phyloP scores from a whole-genome alignment of 352 stramenopile genomes.

The Halophytophthora polymorphica region DNA sequence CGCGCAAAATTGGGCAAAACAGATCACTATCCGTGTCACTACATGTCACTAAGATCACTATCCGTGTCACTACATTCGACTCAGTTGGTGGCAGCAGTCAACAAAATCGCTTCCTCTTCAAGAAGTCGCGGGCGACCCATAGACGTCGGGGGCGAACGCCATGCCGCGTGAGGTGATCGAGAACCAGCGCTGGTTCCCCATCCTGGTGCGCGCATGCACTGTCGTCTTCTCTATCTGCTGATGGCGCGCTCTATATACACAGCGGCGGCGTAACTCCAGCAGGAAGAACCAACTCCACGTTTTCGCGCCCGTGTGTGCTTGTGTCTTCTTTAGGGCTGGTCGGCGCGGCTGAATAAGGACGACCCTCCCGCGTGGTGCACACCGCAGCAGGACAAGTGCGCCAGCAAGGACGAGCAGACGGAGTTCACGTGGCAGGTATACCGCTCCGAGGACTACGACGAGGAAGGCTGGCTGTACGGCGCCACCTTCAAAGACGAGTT shows the following conservation, averaged over 20 bases:
- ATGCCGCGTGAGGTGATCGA: slow-evolving; percentile 76
- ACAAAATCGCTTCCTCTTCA: too few species aligned
- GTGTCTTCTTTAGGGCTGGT: slow-evolving; percentile 56
- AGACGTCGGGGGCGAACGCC: neutral
- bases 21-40: too few species aligned
- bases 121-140: too few species aligned
- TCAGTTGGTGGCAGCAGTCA: too few species aligned
- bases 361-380: slow-evolving; percentile 76
- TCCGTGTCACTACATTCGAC: too few species aligned
- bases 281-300: neutral
- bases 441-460: slow-evolving; percentile 81
- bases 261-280: too few species aligned
- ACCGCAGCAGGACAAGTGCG: slow-evolving; percentile 31
- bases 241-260: too few species aligned
- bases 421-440: slow-evolving; percentile 75
- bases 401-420: slow-evolving; percentile 56
- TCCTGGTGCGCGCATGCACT: slow-evolving; percentile 67
- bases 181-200: slow-evolving; percentile 84
- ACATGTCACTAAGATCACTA: too few species aligned
- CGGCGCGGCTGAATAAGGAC: slow-evolving; percentile 54
- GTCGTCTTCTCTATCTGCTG: slow-evolving; percentile 10
- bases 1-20: too few species aligned
- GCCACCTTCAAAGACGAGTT: slow-evolving; percentile 61
- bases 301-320: neutral
- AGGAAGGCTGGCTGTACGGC: slow-evolving; percentile 83